Evolutionary conservation across 345 rosid genomes (phyloP).

Genomic region (Combretum micranthum): DNA sequence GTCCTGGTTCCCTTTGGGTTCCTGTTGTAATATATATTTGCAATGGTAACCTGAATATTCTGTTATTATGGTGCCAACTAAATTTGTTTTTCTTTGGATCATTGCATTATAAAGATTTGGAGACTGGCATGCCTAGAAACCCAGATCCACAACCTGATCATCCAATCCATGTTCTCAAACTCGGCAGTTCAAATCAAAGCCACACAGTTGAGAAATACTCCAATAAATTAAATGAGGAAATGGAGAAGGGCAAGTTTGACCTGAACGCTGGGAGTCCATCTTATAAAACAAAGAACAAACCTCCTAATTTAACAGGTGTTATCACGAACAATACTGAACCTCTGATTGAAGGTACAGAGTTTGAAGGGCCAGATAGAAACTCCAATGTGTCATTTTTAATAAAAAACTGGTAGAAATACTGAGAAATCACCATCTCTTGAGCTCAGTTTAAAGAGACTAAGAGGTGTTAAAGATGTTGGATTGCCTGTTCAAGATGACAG

Average conservation of each 20-base stretch:
- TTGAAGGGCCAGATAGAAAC: constrained; percentile 23
- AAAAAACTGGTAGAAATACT: constrained; percentile 18
- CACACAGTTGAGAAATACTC: constrained; percentile 24
- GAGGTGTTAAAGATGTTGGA: constrained; percentile 28
- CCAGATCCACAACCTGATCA: constrained; percentile 28
- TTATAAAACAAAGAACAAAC: constrained; percentile 19
- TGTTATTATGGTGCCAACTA: background rate
- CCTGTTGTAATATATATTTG: background rate
- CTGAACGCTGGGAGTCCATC: constrained; percentile 26
- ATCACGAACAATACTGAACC: constrained; percentile 15
- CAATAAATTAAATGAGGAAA: constrained; percentile 16
- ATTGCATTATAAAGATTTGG: constrained; percentile 29
- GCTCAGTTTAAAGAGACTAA: constrained; percentile 32
- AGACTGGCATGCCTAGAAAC: constrained; percentile 25
- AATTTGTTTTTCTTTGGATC: constrained; percentile 21
- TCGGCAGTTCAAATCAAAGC: constrained; percentile 13
- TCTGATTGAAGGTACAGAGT: constrained; percentile 19
- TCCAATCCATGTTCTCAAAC: constrained; percentile 17
- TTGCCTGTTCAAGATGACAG: constrained; percentile 30
- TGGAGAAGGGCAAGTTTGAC: constrained; percentile 25
- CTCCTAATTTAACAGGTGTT: constrained; percentile 15
- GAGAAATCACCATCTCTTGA: constrained; percentile 39
- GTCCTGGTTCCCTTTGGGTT: no score
- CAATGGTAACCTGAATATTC: background rate
- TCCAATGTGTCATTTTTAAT: constrained; percentile 24